A percentile compares a stretch with the other conserved stretches of the same genome.
These are phyloP conservation scores for Chrysophaeum taylorii DNA, from an alignment of 352 stramenopile species.

Conservation along the genomic window DNA sequence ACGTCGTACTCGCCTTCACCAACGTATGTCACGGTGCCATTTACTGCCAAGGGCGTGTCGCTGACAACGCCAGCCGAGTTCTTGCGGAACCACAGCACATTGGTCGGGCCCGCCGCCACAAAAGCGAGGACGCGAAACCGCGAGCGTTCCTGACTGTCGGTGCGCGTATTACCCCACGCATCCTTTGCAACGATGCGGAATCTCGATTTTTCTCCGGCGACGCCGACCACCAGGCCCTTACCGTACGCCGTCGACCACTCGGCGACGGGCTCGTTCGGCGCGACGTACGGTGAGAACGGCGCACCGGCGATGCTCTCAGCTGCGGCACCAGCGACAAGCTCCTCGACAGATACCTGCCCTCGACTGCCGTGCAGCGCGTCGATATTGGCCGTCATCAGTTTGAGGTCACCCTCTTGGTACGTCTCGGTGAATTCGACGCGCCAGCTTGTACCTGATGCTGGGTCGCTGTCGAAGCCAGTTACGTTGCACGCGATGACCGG, in stretches of 20 bases:
- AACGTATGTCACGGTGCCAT: constrained; percentile 45
- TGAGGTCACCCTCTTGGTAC: constrained; percentile 31
- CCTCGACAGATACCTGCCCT: constrained; percentile 35
- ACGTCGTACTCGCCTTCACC: constrained; percentile 66
- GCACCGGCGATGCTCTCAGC: constrained; percentile 61
- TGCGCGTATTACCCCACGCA: constrained; percentile 67
- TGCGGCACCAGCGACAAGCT: constrained; percentile 32
- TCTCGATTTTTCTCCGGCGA: constrained; percentile 64
- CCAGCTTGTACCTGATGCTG: neutral
- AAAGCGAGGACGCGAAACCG: constrained; percentile 38
- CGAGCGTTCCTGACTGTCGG: constrained; percentile 31
- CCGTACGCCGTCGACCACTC: constrained; percentile 43
- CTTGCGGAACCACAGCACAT: neutral
- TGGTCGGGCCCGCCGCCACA: neutral
- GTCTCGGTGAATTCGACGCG: constrained; percentile 9
- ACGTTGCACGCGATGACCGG: constrained; percentile 30
- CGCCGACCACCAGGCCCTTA: constrained; percentile 64
- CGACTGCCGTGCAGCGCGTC: constrained; percentile 36
- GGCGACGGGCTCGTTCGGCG: constrained; percentile 36
- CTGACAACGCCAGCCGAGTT: neutral
- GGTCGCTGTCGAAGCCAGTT: constrained; percentile 19
- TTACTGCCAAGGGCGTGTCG: constrained; percentile 31
- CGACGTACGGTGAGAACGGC: constrained; percentile 65
- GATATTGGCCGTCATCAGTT: constrained; percentile 29
- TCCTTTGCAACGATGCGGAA: constrained; percentile 87